A percentile compares a stretch with the other conserved stretches of the same genome.
phyloP scores from a whole-genome alignment of 257 asterid genomes.

The Henckelia pumila region DNA sequence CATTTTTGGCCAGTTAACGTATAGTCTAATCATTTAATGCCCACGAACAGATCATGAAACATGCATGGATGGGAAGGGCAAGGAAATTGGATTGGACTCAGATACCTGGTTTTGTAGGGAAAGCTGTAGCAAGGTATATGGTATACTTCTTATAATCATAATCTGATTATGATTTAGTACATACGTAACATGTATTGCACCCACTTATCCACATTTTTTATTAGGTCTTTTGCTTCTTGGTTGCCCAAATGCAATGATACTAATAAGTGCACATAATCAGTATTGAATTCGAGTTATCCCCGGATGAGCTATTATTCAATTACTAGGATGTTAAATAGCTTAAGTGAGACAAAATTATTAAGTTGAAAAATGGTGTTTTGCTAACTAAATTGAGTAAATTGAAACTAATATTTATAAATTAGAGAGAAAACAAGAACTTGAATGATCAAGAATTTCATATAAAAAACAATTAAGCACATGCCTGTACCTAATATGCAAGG shows the following conservation, averaged over 20 bases:
- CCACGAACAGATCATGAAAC: constrained; percentile 72
- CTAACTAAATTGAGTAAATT: background rate
- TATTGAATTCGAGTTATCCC: no score
- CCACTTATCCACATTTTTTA: constrained; percentile 10
- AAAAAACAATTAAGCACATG: background rate
- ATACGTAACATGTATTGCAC: constrained; percentile 10
- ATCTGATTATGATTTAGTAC: constrained; percentile 7
- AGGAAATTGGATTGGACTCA: constrained; percentile 41
- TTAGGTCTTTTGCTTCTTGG: constrained; percentile 20
- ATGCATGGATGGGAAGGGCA: constrained; percentile 53
- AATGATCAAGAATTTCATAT: background rate
- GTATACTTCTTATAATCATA: constrained; percentile 16
- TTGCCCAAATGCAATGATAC: background rate
- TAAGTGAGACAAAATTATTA: background rate
- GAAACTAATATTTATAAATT: no score
- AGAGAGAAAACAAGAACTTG: background rate
- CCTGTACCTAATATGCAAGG: background rate
- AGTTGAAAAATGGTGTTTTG: background rate
- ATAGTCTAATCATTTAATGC: constrained; percentile 29
- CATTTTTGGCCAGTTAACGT: constrained; percentile 15
- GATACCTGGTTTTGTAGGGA: constrained; percentile 85
- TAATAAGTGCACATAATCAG: background rate
- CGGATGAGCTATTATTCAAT: no score
- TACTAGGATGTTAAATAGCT: background rate
- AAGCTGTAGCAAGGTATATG: constrained; percentile 75